phyloP scores from a whole-genome alignment of 192 early-diverging fungal genomes.

The Backusella psychrophila region DNA sequence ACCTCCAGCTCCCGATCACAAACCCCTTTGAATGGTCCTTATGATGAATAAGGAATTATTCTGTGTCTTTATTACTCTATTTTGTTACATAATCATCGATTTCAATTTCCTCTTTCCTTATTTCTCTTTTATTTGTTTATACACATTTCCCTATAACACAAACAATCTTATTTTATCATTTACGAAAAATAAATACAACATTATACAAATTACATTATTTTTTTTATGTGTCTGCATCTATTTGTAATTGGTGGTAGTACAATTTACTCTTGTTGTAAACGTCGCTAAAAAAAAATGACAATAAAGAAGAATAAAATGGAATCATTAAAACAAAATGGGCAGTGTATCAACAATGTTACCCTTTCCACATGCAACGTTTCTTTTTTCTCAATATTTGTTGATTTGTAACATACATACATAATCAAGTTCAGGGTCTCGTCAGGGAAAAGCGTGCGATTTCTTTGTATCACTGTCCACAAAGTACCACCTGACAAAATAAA shows the following conservation, averaged over 20 bases:
- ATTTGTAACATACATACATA: neutral
- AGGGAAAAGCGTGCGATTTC: conserved; percentile 12
- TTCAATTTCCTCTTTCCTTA: neutral
- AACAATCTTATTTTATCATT: neutral
- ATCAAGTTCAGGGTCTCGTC: conserved; percentile 13
- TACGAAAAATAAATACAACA: neutral
- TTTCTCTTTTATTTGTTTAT: neutral
- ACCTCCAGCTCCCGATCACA: conserved; percentile 9
- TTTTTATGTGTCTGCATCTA: neutral
- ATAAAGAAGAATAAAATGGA: neutral
- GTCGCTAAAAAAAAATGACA: neutral
- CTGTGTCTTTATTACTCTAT: neutral
- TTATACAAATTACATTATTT: neutral
- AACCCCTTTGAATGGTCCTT: conserved; percentile 2
- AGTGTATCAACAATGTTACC: neutral
- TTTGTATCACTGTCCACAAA: neutral
- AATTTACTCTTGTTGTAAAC: neutral
- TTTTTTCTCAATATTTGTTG: neutral
- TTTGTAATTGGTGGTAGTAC: neutral
- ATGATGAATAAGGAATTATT: conserved; percentile 7
- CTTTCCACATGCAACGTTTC: conserved; percentile 1
- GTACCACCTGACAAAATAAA: conserved; percentile 3
- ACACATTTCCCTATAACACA: neutral
- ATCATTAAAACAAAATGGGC: neutral
- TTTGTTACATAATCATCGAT: conserved; percentile 2